phyloP scores from a whole-genome alignment of 768 basidiomycete species.

The Saitozyma podzolica region DNA sequence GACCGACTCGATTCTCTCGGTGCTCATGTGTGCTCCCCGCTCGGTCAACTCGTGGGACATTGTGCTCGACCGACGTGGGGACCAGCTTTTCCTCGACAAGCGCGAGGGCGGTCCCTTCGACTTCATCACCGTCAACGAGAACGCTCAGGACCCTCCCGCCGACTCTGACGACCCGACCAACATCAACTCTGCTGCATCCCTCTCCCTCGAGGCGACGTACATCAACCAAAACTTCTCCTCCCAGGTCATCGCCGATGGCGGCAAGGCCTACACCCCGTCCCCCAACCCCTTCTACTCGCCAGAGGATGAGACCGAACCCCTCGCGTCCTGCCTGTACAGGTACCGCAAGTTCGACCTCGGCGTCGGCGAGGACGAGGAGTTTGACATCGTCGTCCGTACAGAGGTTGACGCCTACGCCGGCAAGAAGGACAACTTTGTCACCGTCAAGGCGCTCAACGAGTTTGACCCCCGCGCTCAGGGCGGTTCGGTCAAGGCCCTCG shows the following conservation, averaged over 20 bases:
- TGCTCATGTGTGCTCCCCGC: slow-evolving; percentile 92
- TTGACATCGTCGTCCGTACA: slow-evolving; percentile 85
- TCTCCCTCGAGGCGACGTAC: slow-evolving; percentile 96
- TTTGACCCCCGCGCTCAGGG: slow-evolving; percentile 80
- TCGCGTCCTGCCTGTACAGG: slow-evolving; percentile 93
- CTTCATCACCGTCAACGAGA: slow-evolving; percentile 97
- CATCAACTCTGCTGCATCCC: slow-evolving; percentile 88
- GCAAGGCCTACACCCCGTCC: slow-evolving; percentile 71
- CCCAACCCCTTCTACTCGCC: slow-evolving; percentile 90
- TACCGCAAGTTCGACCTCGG: slow-evolving; percentile 94
- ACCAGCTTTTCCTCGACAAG: slow-evolving; percentile 94
- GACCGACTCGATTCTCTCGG: slow-evolving; percentile 90
- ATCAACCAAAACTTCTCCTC: slow-evolving; percentile 99
- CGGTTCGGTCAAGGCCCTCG: slow-evolving; percentile 92
- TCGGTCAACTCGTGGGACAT: slow-evolving; percentile 99
- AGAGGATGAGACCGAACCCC: slow-evolving; percentile 88
- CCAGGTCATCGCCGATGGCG: slow-evolving; percentile 81
- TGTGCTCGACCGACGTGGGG: slow-evolving; percentile 87
- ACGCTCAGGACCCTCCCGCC: slow-evolving; percentile 83
- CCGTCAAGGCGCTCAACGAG: slow-evolving; percentile 93
- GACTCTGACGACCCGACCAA: slow-evolving; percentile 68
- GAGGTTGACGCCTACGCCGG: slow-evolving; percentile 86
- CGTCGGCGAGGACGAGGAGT: slow-evolving; percentile 76
- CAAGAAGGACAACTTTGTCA: slow-evolving; percentile 70
- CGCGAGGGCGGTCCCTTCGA: slow-evolving; percentile 89